Evolutionary conservation across 2,329 filamentous ascomycete species (phyloP).

Genomic region (Cercospora canescens): DNA sequence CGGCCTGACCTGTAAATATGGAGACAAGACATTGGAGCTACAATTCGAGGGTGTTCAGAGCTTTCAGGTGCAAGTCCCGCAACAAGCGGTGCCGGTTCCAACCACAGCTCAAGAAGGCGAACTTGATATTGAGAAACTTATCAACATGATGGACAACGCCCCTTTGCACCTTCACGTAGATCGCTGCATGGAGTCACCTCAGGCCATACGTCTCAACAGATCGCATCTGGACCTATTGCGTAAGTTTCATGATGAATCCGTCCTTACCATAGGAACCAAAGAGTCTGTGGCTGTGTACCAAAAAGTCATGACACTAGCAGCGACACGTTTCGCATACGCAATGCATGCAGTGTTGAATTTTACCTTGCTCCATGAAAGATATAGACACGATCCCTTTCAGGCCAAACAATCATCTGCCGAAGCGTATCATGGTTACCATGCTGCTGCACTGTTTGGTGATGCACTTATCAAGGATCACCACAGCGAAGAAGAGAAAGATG

Average conservation of each 20-base stretch:
- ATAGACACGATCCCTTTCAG: slow-evolving; percentile 34
- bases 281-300: slow-evolving; percentile 27
- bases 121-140: slow-evolving; percentile 6
- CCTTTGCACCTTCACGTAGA: slow-evolving; percentile 20
- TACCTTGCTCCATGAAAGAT: slow-evolving; percentile 56
- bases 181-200: slow-evolving; percentile 6
- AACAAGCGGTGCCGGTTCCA: background rate
- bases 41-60: slow-evolving; percentile 25
- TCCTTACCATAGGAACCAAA: slow-evolving; percentile 29
- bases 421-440: slow-evolving; percentile 51
- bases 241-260: slow-evolving; percentile 27
- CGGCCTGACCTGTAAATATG: slow-evolving; percentile 53
- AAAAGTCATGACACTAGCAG: slow-evolving; percentile 16
- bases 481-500: slow-evolving; percentile 46
- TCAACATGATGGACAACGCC: slow-evolving; percentile 18
- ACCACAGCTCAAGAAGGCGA: slow-evolving; percentile 5
- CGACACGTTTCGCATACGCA: slow-evolving; percentile 47
- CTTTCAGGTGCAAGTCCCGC: slow-evolving; percentile 21
- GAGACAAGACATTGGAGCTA: slow-evolving; percentile 27
- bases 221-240: slow-evolving; percentile 26
- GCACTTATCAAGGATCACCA: slow-evolving; percentile 39
- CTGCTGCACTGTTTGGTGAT: slow-evolving; percentile 50
- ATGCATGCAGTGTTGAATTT: slow-evolving; percentile 57
- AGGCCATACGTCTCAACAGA: slow-evolving; percentile 19
- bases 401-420: slow-evolving; percentile 35